Conservation (phyloP, 495 filamentous ascomycete species). For the Diplogelasinospora grovesii region DNA sequence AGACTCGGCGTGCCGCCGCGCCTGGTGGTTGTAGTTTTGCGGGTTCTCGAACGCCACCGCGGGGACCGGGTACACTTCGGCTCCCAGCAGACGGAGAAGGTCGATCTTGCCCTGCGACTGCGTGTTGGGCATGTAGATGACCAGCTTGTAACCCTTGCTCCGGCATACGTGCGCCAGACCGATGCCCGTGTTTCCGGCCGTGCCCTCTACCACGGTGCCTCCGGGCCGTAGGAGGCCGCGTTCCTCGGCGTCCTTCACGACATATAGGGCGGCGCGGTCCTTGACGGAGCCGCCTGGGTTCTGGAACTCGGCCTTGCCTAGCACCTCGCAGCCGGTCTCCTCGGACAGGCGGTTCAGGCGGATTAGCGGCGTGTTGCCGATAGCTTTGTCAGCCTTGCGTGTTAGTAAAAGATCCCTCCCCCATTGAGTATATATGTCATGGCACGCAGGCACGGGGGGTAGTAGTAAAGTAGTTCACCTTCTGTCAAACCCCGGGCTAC, state of each 20-base stretch:
- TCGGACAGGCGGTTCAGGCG: slow-evolving; percentile 80
- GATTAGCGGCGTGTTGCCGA: slow-evolving; percentile 95
- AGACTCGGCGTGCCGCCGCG: slow-evolving; percentile 74
- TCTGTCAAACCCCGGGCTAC: slow-evolving; percentile 75
- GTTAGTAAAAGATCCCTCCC: no score
- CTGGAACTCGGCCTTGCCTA: slow-evolving; percentile 97
- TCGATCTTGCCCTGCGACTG: slow-evolving; percentile 98
- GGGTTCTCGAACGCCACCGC: slow-evolving; percentile 96
- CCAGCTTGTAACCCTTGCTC: slow-evolving; percentile 83
- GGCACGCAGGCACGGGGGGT: no score
- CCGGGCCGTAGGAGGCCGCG: slow-evolving; percentile 72
- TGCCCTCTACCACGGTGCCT: slow-evolving; percentile 94
- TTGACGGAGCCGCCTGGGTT: slow-evolving; percentile 96
- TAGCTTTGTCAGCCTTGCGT: slow-evolving; percentile 54
- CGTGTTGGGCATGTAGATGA: slow-evolving; percentile 99
- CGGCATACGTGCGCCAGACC: slow-evolving; percentile 95
- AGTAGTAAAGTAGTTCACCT: slow-evolving; percentile 56
- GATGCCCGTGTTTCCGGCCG: slow-evolving; percentile 96
- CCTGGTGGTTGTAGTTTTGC: slow-evolving; percentile 96
- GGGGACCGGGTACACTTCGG: slow-evolving; percentile 97
- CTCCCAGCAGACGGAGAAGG: slow-evolving; percentile 80
- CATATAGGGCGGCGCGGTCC: slow-evolving; percentile 91
- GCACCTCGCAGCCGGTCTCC: slow-evolving; percentile 87
- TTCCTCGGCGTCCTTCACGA: slow-evolving; percentile 90
- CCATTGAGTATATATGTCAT: no score